Base-by-base conservation (phyloP, 2,329 filamentous ascomycete genomes). In the Botrytis sinoallii region DNA sequence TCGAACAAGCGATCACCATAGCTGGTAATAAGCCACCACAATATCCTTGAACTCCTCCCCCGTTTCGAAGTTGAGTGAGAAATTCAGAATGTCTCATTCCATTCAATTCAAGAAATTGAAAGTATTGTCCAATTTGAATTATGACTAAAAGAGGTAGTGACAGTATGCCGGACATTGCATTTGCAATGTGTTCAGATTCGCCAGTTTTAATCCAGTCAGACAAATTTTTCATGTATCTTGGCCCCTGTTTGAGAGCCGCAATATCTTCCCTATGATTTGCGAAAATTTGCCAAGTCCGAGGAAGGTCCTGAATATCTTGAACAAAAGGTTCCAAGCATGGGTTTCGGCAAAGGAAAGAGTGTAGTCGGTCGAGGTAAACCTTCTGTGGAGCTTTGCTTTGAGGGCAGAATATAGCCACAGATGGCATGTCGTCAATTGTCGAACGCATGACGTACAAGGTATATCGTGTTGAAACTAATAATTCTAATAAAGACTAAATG, bases 31-130 rank as follows among this genome's bases (percentile, higher is more conserved):
- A 35, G 7, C 75, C 75, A 20, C 70, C 74, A 57, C 75, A 76
- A 57, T 70, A 76, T 12, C 75, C 75, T 64, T 76, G 75, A 9
- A 73, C 57, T 35, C 75, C 74, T n/a, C 71, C 72, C 7, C 55
- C 60, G 55, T 42, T 60, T 29, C 68, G 46, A 25, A 75, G 29
- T 25, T 70, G 64, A 18, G 38, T 52, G 25, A 73, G 32, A 35
- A 75, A 71, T 25, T 75, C 65, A n/a, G 46, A n/a, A 55, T 75
- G 74, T 12, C 9, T 48, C 40, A 75, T 42, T 10, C 48, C 60
- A 8, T 48, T 59, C n/a, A 46, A n/a, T n/a, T 70, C 74, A 16
- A 75, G 71, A 32, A 73, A 75, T n/a, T 67, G 74, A 42, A 73
- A 67, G 29, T 75, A 73, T 55, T 75, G 74, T 14, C 38, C 57